Percentiles rank a stretch among this genome's conserved stretches.
Evolutionary conservation across 169 alveolate genomes (phyloP).

Genomic region (Babesia sp.): DNA sequence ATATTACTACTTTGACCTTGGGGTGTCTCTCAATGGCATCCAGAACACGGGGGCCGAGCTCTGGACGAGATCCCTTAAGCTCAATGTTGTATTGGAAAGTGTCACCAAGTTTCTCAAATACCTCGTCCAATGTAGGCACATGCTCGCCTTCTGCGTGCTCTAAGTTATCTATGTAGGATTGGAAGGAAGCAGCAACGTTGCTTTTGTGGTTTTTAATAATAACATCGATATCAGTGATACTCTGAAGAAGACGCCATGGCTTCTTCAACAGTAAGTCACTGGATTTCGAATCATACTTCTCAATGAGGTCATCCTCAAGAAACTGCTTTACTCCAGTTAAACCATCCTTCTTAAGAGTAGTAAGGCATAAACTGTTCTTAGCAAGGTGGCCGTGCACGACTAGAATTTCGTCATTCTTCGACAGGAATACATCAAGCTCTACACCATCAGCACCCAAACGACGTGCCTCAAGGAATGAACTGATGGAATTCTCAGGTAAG

Average conservation of each 20-base stretch:
- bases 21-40: conserved; percentile 30
- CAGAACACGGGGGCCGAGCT: conserved; percentile 47
- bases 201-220: conserved; percentile 1
- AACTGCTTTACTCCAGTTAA: background rate
- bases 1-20: conserved; percentile 33
- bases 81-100: conserved; percentile 42
- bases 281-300: background rate
- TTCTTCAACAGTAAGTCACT: conserved; percentile 4
- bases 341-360: conserved; percentile 1
- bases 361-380: conserved; percentile 10
- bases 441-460: conserved; percentile 68
- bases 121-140: conserved; percentile 59
- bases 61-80: conserved; percentile 50
- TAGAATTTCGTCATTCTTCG: conserved; percentile 65
- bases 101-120: conserved; percentile 33
- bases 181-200: conserved; percentile 4
- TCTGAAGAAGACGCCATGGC: conserved; percentile 13
- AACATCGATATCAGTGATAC: background rate
- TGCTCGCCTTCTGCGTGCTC: conserved; percentile 14
- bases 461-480: conserved; percentile 62
- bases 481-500: conserved; percentile 72
- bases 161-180: background rate
- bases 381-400: conserved; percentile 67
- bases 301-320: conserved; percentile 3
- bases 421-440: conserved; percentile 73